Evolutionary conservation across 306 rosid species (phyloP).

Genomic region (Geum urbanum): DNA sequence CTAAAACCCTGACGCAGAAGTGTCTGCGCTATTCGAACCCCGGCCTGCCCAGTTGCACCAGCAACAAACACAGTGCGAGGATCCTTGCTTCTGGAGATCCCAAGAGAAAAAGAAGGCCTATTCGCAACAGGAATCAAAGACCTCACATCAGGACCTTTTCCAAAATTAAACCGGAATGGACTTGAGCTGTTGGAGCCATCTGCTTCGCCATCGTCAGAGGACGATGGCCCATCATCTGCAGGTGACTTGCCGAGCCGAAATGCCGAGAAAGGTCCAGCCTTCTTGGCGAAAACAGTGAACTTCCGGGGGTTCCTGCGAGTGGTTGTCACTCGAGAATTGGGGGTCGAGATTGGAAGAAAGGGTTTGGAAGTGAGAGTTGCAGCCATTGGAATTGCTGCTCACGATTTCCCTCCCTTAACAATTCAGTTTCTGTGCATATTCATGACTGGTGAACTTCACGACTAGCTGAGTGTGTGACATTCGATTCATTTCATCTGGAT

Average conservation of each 20-base stretch:
- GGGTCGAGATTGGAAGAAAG: conserved; percentile 46
- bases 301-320: conserved; percentile 30
- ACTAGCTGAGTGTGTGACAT: not conserved
- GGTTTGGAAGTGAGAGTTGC: conserved; percentile 67
- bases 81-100: conserved; percentile 65
- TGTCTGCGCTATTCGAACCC: conserved; percentile 72
- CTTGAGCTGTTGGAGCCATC: conserved; percentile 39
- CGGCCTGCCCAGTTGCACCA: conserved; percentile 81
- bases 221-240: conserved; percentile 24
- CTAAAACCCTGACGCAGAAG: conserved; percentile 75
- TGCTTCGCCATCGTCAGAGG: conserved; percentile 28
- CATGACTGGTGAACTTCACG: not conserved
- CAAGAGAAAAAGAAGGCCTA: conserved; percentile 55
- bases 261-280: conserved; percentile 47
- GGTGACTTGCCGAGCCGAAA: conserved; percentile 59
- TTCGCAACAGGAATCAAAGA: conserved; percentile 59
- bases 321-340: conserved; percentile 33
- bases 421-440: conserved; percentile 1
- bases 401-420: not conserved
- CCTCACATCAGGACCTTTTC: conserved; percentile 61
- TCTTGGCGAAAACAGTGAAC: conserved; percentile 47
- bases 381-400: conserved; percentile 47
- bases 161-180: conserved; percentile 58
- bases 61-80: conserved; percentile 79
- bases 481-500: conserved; percentile 51